These are phyloP conservation scores for Rhodofomes roseus DNA, from an alignment of 1,284 basidiomycete species.

Conservation along the genomic window DNA sequence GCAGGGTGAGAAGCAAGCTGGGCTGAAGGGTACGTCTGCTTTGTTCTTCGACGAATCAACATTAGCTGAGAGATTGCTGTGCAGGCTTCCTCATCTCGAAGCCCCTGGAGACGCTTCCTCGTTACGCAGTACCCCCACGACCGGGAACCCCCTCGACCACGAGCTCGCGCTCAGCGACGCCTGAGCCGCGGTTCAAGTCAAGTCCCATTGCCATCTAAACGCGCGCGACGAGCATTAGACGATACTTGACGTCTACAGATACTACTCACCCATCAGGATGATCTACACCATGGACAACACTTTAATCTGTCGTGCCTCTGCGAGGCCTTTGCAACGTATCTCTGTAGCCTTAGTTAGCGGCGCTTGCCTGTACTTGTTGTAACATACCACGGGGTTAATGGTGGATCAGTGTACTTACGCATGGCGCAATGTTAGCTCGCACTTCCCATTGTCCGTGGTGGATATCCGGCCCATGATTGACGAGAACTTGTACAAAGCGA, in stretches of 20 bases:
- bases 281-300: constrained; percentile 1
- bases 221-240: not conserved
- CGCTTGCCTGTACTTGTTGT: not conserved
- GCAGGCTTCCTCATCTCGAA: constrained; percentile 35
- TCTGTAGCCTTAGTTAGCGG: constrained; percentile 3
- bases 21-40: constrained; percentile 44
- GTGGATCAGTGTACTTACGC: not conserved
- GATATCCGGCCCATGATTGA: not conserved
- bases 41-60: not conserved
- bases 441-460: not conserved
- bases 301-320: not conserved
- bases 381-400: not conserved
- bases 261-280: not conserved
- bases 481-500: not conserved
- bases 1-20: constrained; percentile 75
- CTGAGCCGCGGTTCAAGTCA: constrained; percentile 30
- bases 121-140: constrained; percentile 28
- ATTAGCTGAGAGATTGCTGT: constrained; percentile 1
- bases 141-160: constrained; percentile 16
- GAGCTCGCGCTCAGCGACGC: constrained; percentile 26
- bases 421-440: not conserved
- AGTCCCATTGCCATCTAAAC: constrained; percentile 25
- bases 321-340: not conserved
- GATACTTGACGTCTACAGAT: constrained; percentile 3
- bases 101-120: constrained; percentile 36